Evolutionary conservation across 257 asterid genomes (phyloP), one percentile per base, ranked within the genome.

Genomic region (Ligustrum vulgare): DNA sequence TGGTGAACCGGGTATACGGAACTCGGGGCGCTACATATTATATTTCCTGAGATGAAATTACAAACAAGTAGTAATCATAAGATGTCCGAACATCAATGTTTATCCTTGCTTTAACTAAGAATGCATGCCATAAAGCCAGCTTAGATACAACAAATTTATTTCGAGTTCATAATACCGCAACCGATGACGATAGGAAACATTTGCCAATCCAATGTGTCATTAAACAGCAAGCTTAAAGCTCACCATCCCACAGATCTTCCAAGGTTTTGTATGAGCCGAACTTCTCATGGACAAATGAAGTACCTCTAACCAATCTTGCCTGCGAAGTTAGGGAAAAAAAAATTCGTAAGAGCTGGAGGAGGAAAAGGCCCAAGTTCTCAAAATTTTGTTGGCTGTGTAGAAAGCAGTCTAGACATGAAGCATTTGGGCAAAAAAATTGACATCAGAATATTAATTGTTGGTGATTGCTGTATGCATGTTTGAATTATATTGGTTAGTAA

Each of bases 201-300:
- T 60, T 60, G 16, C 67, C 67, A 60, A 16, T 60, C 33, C 34
- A 23, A 25, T 9, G 32, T 20, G 20, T 11, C 67, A 25, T 60
- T 60, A 10, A 60, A 60, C 34, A 25, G 58, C 41, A 11, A 71
- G 56, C 70, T 82, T 74, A 91, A 23, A 83, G 60, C 78, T 91
- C 96, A 71, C 89, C 94, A 80, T 91, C 97, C 97, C 97, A 91
- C 0, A 91, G 86, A 41, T 89, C 94, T 74, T 89, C 87, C 35
- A 87, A 15, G 31, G 91, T 89, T 81, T 45, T 89, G 85, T 88
- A 91, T 28, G 77, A 73, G 74, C 97, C 87, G 12, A 45, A 71
- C 15, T 82, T 85, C 79, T 86, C 86, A n/a, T 90, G 84, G 36
- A 63, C 89, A 82, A 88, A 90, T 4, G 71, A n/a, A 71, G 67